These are phyloP conservation scores for Endoconidiophora laricicola DNA, from an alignment of 2,329 filamentous ascomycete species.

Conservation along the genomic window DNA sequence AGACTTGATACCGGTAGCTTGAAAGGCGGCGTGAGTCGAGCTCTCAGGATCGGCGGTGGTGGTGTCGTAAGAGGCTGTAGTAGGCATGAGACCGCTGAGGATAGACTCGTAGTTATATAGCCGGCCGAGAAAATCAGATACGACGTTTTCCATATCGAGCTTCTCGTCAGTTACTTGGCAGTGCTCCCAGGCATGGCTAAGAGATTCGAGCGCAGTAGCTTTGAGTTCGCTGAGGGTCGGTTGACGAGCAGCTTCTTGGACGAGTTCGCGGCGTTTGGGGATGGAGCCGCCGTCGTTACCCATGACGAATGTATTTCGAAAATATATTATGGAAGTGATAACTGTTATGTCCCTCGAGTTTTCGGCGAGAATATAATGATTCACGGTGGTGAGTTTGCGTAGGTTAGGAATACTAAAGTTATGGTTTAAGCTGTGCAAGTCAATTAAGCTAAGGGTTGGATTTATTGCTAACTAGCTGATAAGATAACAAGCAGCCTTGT, in stretches of 20 bases:
- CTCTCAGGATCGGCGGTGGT: slow-evolving; percentile 25
- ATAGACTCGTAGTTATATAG: slow-evolving; percentile 93
- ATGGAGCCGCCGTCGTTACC: slow-evolving; percentile 97
- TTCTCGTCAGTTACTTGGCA: slow-evolving; percentile 72
- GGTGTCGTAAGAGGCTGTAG: slow-evolving; percentile 28
- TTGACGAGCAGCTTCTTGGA: slow-evolving; percentile 76
- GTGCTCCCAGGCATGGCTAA: slow-evolving; percentile 71
- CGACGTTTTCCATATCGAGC: slow-evolving; percentile 52
- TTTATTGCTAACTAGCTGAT: neutral
- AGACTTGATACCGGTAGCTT: slow-evolving; percentile 49
- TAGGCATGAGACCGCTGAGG: slow-evolving; percentile 42
- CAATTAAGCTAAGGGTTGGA: neutral
- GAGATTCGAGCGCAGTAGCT: slow-evolving; percentile 69
- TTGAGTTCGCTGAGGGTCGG: slow-evolving; percentile 77
- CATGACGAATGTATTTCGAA: slow-evolving; percentile 37
- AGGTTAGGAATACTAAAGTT: neutral
- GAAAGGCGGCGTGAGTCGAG: slow-evolving; percentile 23
- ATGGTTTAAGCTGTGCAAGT: neutral
- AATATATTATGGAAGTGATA: neutral
- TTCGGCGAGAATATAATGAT: neutral
- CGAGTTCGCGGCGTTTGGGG: slow-evolving; percentile 85
- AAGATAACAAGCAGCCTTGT: neutral
- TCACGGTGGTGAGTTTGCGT: neutral
- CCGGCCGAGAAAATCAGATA: slow-evolving; percentile 68
- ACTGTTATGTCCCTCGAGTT: neutral